phyloP scores from a whole-genome alignment of 768 basidiomycete species.

The Serendipita vermifera region DNA sequence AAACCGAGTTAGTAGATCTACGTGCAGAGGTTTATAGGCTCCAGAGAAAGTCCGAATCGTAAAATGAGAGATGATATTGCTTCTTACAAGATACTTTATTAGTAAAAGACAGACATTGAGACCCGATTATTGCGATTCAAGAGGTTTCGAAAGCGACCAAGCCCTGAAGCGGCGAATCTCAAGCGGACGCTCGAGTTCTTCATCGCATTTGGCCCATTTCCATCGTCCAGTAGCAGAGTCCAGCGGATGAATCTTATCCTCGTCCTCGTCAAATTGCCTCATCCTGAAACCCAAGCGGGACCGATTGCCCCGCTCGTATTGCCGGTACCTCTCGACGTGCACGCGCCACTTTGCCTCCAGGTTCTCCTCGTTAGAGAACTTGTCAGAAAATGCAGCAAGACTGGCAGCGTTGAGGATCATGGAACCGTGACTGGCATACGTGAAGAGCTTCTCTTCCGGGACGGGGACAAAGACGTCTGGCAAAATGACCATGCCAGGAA shows the following conservation, averaged over 20 bases:
- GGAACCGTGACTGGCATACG: background rate
- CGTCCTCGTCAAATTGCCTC: background rate
- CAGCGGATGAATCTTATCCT: background rate
- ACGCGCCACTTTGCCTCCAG: background rate
- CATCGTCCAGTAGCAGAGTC: background rate
- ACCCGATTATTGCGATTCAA: background rate
- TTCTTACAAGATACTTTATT: no score
- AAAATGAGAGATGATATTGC: no score
- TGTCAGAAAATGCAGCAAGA: background rate
- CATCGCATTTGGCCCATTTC: background rate
- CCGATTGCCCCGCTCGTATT: background rate
- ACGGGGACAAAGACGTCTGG: background rate
- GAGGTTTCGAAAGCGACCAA: background rate
- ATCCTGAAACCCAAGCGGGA: background rate
- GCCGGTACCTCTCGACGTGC: background rate
- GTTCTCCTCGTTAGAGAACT: background rate
- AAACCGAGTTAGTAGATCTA: no score
- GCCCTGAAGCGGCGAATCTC: slow-evolving; percentile 1
- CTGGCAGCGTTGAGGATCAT: background rate
- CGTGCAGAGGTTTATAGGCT: no score
- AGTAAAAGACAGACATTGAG: no score
- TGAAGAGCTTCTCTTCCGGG: background rate
- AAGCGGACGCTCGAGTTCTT: background rate
- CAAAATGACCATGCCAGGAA: background rate
- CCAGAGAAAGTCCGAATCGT: no score